phyloP scores from a whole-genome alignment of 2,329 filamentous ascomycete genomes.

The Trichophyton equinum region DNA sequence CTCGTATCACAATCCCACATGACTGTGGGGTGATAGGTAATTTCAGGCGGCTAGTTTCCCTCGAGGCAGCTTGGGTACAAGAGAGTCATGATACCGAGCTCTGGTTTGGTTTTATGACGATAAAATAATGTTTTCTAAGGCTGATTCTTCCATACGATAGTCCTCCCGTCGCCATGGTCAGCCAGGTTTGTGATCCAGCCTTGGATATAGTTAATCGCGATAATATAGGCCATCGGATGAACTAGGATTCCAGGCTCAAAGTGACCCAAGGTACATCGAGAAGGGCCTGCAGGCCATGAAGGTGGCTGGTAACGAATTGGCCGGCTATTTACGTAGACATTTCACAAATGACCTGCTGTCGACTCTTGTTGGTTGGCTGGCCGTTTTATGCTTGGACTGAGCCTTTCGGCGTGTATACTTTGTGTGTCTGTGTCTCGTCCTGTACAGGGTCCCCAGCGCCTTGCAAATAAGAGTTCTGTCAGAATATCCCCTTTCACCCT shows the following conservation, averaged over 20 bases:
- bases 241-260: neutral
- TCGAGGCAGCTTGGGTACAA: neutral
- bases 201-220: neutral
- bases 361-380: neutral
- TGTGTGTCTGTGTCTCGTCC: neutral
- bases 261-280: neutral
- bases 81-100: neutral
- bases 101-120: neutral
- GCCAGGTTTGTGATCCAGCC: neutral
- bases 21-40: neutral
- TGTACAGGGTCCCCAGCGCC: neutral
- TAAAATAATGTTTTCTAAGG: neutral
- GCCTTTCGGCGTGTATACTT: neutral
- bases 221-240: neutral
- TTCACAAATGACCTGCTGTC: neutral
- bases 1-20: neutral
- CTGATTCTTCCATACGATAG: neutral
- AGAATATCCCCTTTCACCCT: neutral
- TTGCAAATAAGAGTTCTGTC: neutral
- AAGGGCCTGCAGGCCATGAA: neutral
- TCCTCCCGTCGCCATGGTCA: neutral
- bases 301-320: neutral
- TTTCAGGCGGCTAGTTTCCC: neutral
- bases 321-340: slow-evolving; percentile 1
- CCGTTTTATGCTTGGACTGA: neutral